Evolutionary conservation across 495 filamentous ascomycete species (phyloP).

Genomic region (Talaromyces stipitatus): DNA sequence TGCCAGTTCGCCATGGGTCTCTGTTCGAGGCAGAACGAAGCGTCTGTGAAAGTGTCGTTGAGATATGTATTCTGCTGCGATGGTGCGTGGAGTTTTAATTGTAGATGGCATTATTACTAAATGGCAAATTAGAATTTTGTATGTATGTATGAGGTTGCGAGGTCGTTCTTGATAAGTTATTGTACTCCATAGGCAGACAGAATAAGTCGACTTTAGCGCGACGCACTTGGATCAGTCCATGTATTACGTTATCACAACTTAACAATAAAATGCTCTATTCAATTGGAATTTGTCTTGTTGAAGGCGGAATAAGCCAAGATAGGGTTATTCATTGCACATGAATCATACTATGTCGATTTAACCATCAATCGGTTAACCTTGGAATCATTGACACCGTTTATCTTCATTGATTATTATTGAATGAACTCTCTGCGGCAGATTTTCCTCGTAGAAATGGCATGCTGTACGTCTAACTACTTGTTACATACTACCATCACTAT

Average conservation of each 20-base stretch:
- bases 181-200: background rate
- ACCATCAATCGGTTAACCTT: too few relatives aligned
- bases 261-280: too few relatives aligned
- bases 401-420: too few relatives aligned
- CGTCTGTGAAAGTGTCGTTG: constrained; percentile 19
- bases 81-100: background rate
- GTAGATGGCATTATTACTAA: constrained; percentile 7
- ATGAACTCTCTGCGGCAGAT: too few relatives aligned
- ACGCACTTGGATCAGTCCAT: too few relatives aligned
- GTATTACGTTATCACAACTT: too few relatives aligned
- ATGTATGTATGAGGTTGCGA: background rate
- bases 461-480: too few relatives aligned
- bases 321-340: background rate
- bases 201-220: background rate
- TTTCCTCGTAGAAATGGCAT: too few relatives aligned
- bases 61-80: constrained; percentile 15
- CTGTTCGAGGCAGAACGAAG: constrained; percentile 12
- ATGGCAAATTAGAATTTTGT: background rate
- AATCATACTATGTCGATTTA: too few relatives aligned
- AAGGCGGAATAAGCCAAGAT: background rate
- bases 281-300: too few relatives aligned
- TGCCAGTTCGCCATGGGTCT: constrained; percentile 14
- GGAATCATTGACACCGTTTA: too few relatives aligned
- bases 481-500: too few relatives aligned
- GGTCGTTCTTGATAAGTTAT: background rate